Evolutionary conservation across 345 rosid species (phyloP).

Genomic region (Eutrema yunnanense): DNA sequence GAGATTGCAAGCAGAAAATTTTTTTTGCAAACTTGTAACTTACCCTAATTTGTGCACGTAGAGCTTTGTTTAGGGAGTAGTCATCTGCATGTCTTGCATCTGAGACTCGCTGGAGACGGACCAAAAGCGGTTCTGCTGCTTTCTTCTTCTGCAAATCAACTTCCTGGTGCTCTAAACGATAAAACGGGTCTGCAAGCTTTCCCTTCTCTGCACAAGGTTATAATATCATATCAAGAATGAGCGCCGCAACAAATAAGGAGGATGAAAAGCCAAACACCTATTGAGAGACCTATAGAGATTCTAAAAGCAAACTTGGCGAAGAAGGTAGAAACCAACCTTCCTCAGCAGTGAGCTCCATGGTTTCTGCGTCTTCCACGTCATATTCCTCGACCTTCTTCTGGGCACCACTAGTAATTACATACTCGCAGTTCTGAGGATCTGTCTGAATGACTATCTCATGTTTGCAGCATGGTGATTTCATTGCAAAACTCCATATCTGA

Average conservation of each 20-base stretch:
- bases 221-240: neutral
- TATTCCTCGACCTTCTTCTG: conserved; percentile 76
- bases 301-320: neutral
- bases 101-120: conserved; percentile 74
- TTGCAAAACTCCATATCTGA: conserved; percentile 96
- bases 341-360: conserved; percentile 87
- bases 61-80: conserved; percentile 72
- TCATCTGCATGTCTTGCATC: conserved; percentile 85
- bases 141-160: conserved; percentile 91
- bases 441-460: conserved; percentile 91
- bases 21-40: neutral
- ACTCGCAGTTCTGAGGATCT: conserved; percentile 93
- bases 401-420: conserved; percentile 87
- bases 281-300: neutral
- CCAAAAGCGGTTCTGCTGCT: conserved; percentile 87
- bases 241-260: neutral
- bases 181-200: conserved; percentile 93
- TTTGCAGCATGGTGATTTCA: conserved; percentile 96
- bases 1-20: neutral
- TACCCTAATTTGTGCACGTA: conserved; percentile 78
- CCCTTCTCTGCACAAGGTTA: conserved; percentile 57
- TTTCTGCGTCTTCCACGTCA: conserved; percentile 92
- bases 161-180: conserved; percentile 91
- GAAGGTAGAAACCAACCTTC: conserved; percentile 51
- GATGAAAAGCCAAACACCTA: neutral